Evolutionary conservation across 768 basidiomycete species (phyloP).

Genomic region (Brasilioporus rufonigricans): DNA sequence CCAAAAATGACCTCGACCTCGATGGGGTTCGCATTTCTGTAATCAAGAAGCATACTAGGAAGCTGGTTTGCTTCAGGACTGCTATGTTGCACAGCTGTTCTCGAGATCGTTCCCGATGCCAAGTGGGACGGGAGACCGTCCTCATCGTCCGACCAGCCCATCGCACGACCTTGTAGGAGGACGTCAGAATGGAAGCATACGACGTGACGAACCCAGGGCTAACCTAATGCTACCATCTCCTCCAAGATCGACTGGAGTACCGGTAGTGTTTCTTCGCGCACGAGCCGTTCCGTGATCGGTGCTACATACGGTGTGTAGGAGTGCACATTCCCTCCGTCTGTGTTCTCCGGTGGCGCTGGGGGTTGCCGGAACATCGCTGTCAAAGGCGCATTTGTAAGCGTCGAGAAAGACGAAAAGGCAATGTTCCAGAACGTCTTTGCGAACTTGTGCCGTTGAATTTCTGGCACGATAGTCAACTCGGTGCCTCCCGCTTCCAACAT

Average conservation of each 20-base stretch:
- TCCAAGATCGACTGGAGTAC: slow-evolving; percentile 41
- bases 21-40: slow-evolving; percentile 47
- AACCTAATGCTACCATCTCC: slow-evolving; percentile 46
- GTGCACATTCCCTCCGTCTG: slow-evolving; percentile 22
- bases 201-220: neutral
- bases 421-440: slow-evolving; percentile 67
- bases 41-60: slow-evolving; percentile 64
- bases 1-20: slow-evolving; percentile 70
- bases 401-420: slow-evolving; percentile 49
- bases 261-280: slow-evolving; percentile 45
- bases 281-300: slow-evolving; percentile 40
- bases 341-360: slow-evolving; percentile 20
- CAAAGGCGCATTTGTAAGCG: slow-evolving; percentile 48
- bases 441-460: slow-evolving; percentile 64
- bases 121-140: slow-evolving; percentile 48
- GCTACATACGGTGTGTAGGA: slow-evolving; percentile 41
- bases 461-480: slow-evolving; percentile 44
- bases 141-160: slow-evolving; percentile 42
- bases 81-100: slow-evolving; percentile 38
- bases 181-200: neutral
- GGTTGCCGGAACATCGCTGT: slow-evolving; percentile 52
- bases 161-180: slow-evolving; percentile 13
- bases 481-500: slow-evolving; percentile 50
- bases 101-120: slow-evolving; percentile 38
- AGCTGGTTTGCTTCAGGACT: slow-evolving; percentile 44